Evolutionary conservation across 371 early-diverging fungal genomes (phyloP), one percentile per base, ranked within the genome.

Genomic region (Mucor lusitanicus): DNA sequence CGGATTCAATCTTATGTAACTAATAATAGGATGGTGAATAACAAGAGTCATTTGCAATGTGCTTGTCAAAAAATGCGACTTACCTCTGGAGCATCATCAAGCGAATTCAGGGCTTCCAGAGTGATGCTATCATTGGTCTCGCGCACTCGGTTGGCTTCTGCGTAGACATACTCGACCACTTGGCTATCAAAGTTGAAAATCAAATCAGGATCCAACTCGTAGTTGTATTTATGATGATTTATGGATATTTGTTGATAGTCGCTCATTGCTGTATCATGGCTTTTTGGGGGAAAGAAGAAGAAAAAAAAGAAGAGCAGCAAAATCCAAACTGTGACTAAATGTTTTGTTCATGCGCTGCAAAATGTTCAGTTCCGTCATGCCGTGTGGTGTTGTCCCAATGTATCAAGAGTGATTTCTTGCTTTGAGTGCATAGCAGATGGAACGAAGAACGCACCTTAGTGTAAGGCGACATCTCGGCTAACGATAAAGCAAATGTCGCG

Each of bases 131-230:
- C 44, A 2, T 63, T 53, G 13, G 27, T 25, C 21, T 56, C 57
- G 28, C 17, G 46, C 11, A 17, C 39, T 27, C 54, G 27, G 2
- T 21, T 13, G 32, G 39, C 28, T 25, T 59, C 59, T 23, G 33
- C 25, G 37, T 59, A 59, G 32, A 50, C 21, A 11, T 32, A 50
- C 8, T 61, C 50, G 6, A 61, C 32, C 4, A 25, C 23, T n/a
- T 59, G 28, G 1, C 33, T 59, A 17, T 58, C 32, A 23, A 33
- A 65, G 27, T 46, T 44, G 37, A 58, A 65, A 3, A 65, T 48
- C 13, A 65, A 3, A 27, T 48, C 35, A 5, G 59, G 48, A 37
- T 65, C 65, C 4, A 59, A 6, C 9, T 65, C 65, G 13, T 58
- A 65, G 33, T 46, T 44, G 23, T 35, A 58, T 12, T 59, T 42